A percentile compares a stretch with the other conserved stretches of the same genome.
Conservation (phyloP, 441 rosid genomes). For the Adansonia grandidieri region DNA sequence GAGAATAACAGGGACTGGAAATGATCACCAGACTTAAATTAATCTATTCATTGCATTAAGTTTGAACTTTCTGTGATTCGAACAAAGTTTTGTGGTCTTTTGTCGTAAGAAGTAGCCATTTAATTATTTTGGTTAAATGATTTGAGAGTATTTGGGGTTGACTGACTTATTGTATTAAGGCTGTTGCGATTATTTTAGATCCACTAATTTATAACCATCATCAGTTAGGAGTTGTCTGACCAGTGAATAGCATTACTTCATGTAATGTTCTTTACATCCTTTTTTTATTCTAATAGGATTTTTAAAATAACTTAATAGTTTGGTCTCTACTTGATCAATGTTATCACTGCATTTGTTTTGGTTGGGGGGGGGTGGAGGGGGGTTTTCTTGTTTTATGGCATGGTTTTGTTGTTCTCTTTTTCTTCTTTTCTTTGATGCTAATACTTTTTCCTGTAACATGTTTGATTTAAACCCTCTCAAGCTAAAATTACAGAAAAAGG, state of each 20-base stretch:
- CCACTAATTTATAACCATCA: background rate
- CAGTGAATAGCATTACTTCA: background rate
- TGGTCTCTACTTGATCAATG: background rate
- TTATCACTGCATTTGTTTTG: no score
- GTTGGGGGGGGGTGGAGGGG: background rate
- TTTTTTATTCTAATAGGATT: background rate
- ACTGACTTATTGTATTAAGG: background rate
- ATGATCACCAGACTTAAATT: background rate
- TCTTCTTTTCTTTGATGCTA: no score
- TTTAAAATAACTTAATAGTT: background rate
- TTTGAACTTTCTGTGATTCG: background rate
- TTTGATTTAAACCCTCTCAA: conserved; percentile 1
- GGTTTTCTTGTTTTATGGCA: background rate
- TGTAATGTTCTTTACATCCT: background rate
- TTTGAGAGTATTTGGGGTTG: background rate
- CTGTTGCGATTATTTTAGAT: background rate
- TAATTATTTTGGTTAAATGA: background rate
- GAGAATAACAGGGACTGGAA: background rate
- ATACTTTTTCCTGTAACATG: background rate
- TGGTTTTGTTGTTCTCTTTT: background rate
- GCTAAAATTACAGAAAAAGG: background rate
- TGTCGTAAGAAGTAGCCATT: background rate
- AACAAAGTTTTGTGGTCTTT: background rate
- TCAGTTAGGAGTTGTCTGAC: background rate
- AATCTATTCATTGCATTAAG: background rate